Percentiles rank a stretch among this genome's conserved stretches.
Conservation (phyloP, 805 yeast genomes). For the Hanseniaspora vineae region DNA sequence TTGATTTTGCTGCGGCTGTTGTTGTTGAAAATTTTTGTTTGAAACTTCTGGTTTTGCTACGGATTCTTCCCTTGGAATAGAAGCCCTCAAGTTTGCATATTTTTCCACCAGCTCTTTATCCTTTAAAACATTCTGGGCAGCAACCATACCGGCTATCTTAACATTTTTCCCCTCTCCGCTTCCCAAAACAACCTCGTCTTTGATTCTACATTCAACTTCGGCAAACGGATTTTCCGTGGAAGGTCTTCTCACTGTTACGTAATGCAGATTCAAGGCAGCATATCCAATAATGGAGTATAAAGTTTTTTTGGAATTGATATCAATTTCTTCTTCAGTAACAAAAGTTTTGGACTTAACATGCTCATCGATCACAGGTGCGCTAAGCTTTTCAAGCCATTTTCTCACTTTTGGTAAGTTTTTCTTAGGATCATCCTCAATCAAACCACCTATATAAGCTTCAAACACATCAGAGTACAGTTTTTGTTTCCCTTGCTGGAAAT, state of each 20-base stretch:
- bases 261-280: constrained; percentile 50
- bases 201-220: constrained; percentile 53
- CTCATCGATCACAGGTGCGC: constrained; percentile 29
- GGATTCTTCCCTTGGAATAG: constrained; percentile 32
- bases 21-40: constrained; percentile 1
- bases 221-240: constrained; percentile 30
- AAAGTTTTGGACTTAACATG: constrained; percentile 18
- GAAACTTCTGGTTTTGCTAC: constrained; percentile 10
- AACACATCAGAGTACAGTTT: constrained; percentile 81
- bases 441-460: constrained; percentile 89
- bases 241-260: constrained; percentile 30
- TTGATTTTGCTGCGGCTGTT: too few species aligned
- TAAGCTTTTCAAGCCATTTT: constrained; percentile 42
- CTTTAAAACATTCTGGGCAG: constrained; percentile 69
- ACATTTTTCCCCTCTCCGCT: constrained; percentile 54
- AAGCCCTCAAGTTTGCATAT: constrained; percentile 44
- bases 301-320: constrained; percentile 61
- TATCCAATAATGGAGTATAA: constrained; percentile 71
- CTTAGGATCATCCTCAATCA: constrained; percentile 40
- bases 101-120: constrained; percentile 50
- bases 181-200: constrained; percentile 51
- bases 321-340: constrained; percentile 28
- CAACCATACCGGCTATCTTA: constrained; percentile 70
- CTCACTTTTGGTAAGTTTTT: constrained; percentile 35
- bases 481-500: constrained; percentile 37